Conservation (phyloP, 192 early-diverging fungal genomes). For the Entophlyctis luteolus region DNA sequence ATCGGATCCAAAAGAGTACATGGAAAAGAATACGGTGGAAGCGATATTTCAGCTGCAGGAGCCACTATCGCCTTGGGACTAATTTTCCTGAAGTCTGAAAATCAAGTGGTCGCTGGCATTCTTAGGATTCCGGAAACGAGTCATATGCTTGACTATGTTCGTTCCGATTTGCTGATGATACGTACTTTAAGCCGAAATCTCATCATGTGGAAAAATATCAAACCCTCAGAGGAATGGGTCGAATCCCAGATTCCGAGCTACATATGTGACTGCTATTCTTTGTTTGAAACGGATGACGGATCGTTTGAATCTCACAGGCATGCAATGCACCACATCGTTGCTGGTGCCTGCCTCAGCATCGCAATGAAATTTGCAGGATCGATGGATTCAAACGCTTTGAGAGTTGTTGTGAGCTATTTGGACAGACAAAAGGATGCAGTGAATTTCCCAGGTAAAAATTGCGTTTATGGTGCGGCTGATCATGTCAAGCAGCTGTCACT, state of each 20-base stretch:
- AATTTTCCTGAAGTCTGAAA: slow-evolving; percentile 78
- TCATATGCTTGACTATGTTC: slow-evolving; percentile 61
- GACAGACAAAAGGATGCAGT: slow-evolving; percentile 51
- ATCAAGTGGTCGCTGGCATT: slow-evolving; percentile 58
- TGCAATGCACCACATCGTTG: slow-evolving; percentile 59
- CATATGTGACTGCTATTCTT: slow-evolving; percentile 32
- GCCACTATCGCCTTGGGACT: slow-evolving; percentile 79
- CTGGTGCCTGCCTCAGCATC: slow-evolving; percentile 66
- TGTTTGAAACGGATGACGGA: slow-evolving; percentile 5
- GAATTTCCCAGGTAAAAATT: not conserved
- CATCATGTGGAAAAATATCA: slow-evolving; percentile 70
- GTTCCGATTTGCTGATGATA: slow-evolving; percentile 70
- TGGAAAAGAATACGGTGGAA: too few relatives aligned
- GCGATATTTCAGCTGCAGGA: slow-evolving; percentile 56
- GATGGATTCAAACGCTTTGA: slow-evolving; percentile 41
- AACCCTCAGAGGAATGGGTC: slow-evolving; percentile 65
- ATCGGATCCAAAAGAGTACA: not conserved
- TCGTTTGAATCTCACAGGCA: slow-evolving; percentile 53
- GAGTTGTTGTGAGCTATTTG: slow-evolving; percentile 49
- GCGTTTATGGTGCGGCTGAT: not conserved
- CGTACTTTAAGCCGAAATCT: slow-evolving; percentile 65
- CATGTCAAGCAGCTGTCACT: slow-evolving; percentile 36
- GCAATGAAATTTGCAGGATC: slow-evolving; percentile 66
- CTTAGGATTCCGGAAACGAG: slow-evolving; percentile 58
- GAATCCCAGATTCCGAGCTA: slow-evolving; percentile 57